A percentile compares a stretch with the other conserved stretches of the same genome.
These are phyloP conservation scores for Hyaloscypha finlandica DNA, from an alignment of 495 filamentous ascomycete species.

Conservation along the genomic window DNA sequence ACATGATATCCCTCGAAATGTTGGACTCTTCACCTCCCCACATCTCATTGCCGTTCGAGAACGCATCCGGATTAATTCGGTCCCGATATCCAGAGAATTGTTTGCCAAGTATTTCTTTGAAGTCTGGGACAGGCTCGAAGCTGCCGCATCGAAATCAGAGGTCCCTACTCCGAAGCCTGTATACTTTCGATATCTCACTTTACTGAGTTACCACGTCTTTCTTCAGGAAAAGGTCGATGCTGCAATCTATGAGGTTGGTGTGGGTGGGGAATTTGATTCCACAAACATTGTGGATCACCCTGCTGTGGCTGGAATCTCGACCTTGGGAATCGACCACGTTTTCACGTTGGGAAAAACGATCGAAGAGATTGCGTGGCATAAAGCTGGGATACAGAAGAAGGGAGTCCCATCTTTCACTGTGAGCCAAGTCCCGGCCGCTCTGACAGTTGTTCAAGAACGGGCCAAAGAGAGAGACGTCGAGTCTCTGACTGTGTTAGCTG, in stretches of 20 bases:
- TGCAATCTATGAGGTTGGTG: conserved; percentile 88
- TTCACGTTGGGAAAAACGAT: conserved; percentile 78
- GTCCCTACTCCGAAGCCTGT: conserved; percentile 67
- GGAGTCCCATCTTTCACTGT: conserved; percentile 71
- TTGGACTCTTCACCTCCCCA: conserved; percentile 87
- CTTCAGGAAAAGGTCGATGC: conserved; percentile 76
- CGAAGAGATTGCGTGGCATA: conserved; percentile 96
- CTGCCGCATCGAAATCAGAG: conserved; percentile 45
- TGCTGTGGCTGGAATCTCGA: conserved; percentile 73
- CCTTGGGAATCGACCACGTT: conserved; percentile 88
- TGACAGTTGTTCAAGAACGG: conserved; percentile 68
- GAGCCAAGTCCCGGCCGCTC: conserved; percentile 65
- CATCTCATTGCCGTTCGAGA: conserved; percentile 87
- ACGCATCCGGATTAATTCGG: conserved; percentile 80
- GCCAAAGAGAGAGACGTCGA: conserved; percentile 66
- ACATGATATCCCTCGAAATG: conserved; percentile 47
- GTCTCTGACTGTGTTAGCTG: conserved; percentile 56
- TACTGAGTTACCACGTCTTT: conserved; percentile 90
- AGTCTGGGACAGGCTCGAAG: conserved; percentile 77
- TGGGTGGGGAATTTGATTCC: conserved; percentile 90
- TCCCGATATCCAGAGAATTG: conserved; percentile 69
- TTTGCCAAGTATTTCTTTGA: conserved; percentile 90
- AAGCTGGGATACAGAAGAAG: conserved; percentile 86
- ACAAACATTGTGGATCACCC: conserved; percentile 87
- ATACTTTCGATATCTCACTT: conserved; percentile 87